Conservation (phyloP, 345 rosid species). For the Camelina sativa region DNA sequence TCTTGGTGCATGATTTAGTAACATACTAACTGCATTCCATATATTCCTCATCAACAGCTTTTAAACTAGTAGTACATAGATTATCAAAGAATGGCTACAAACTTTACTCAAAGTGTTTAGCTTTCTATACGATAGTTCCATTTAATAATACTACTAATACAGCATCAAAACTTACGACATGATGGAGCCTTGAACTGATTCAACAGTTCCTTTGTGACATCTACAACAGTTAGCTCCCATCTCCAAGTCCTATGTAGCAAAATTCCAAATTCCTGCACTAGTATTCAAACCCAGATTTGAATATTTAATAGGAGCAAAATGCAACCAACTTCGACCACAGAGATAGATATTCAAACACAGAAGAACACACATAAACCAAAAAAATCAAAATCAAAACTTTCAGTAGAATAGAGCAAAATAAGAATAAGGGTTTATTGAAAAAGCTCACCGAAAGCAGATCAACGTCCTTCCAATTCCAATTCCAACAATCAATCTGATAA, state of each 20-base stretch:
- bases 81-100: background rate
- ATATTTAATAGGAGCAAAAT: background rate
- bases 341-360: constrained; percentile 14
- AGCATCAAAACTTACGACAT: background rate
- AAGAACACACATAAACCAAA: background rate
- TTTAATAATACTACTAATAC: background rate
- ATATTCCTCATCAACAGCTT: background rate
- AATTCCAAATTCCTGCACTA: constrained; percentile 24
- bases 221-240: constrained; percentile 8
- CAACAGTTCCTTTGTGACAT: background rate
- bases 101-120: no score
- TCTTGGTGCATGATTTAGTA: background rate
- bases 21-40: background rate
- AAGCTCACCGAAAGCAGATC: constrained; percentile 36
- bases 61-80: background rate
- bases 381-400: background rate
- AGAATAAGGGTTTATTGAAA: background rate
- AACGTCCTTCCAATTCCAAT: constrained; percentile 45
- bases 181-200: background rate
- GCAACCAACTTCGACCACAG: background rate
- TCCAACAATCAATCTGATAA: background rate
- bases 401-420: background rate
- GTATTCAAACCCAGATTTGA: constrained; percentile 2
- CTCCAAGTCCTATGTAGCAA: background rate
- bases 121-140: no score